Percentiles rank a stretch among this genome's conserved stretches.
These are phyloP conservation scores for Aspergillus ibericus DNA, from an alignment of 2,329 filamentous ascomycete species.

Conservation along the genomic window DNA sequence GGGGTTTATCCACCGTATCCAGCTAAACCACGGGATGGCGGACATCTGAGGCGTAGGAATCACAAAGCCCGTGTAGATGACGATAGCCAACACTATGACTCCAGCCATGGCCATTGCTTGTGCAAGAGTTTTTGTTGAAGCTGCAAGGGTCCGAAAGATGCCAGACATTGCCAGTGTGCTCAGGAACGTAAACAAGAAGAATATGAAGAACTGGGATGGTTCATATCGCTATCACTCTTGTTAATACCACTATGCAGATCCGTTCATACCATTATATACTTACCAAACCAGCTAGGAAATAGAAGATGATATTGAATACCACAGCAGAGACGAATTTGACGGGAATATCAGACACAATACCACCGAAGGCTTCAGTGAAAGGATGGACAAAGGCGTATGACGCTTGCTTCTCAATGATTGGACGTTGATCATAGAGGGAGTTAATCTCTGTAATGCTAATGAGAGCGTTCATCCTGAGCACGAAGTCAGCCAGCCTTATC, in stretches of 20 bases:
- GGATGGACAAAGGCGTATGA: conserved; percentile 90
- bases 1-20: conserved; percentile 67
- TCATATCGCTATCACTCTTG: conserved; percentile 31
- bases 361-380: conserved; percentile 79
- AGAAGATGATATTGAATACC: conserved; percentile 76
- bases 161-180: conserved; percentile 59
- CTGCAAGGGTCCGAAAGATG: conserved; percentile 61
- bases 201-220: conserved; percentile 60
- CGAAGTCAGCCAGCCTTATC: not conserved
- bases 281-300: conserved; percentile 79
- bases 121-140: conserved; percentile 60
- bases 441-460: conserved; percentile 73
- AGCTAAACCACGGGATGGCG: conserved; percentile 61
- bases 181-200: conserved; percentile 61
- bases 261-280: conserved; percentile 3
- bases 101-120: conserved; percentile 61
- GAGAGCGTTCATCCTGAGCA: conserved; percentile 52
- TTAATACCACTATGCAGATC: conserved; percentile 9
- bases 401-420: conserved; percentile 87
- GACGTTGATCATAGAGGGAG: conserved; percentile 82
- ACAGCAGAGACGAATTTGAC: conserved; percentile 74
- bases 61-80: conserved; percentile 68
- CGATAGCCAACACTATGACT: conserved; percentile 55
- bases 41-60: conserved; percentile 58
- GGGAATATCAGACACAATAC: conserved; percentile 82